Evolutionary conservation across 208 protist genomes (phyloP).

Genomic region (Leptomonas seymouri): DNA sequence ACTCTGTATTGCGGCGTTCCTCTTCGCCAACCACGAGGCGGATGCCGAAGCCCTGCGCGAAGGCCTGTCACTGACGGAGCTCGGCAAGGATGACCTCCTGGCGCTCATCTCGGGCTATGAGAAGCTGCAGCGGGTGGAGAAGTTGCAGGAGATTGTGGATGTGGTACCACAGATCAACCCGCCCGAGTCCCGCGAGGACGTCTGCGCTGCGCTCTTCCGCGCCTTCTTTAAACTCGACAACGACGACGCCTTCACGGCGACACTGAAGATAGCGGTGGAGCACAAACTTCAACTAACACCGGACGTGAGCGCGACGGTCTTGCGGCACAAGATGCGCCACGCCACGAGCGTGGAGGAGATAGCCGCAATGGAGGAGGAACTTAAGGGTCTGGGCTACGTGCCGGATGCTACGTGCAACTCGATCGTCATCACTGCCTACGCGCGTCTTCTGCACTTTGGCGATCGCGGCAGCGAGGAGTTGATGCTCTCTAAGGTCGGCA

Average conservation of each 20-base stretch:
- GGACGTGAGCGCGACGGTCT: constrained; percentile 55
- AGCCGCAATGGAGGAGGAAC: constrained; percentile 61
- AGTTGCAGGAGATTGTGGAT: constrained; percentile 58
- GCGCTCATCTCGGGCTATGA: constrained; percentile 87
- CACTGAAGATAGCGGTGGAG: constrained; percentile 62
- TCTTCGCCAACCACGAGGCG: constrained; percentile 71
- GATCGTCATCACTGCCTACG: constrained; percentile 87
- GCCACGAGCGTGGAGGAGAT: constrained; percentile 75
- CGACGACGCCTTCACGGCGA: constrained; percentile 64
- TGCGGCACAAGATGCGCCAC: constrained; percentile 79
- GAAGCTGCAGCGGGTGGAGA: constrained; percentile 64
- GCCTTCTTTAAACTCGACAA: constrained; percentile 56
- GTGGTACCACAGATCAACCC: constrained; percentile 31
- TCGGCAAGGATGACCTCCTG: constrained; percentile 63
- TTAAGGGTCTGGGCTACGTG: constrained; percentile 66
- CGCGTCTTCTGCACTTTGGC: constrained; percentile 83
- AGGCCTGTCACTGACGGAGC: constrained; percentile 48
- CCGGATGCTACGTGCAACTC: constrained; percentile 84
- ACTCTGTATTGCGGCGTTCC: constrained; percentile 84
- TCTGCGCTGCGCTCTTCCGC: constrained; percentile 68
- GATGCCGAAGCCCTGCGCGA: constrained; percentile 67
- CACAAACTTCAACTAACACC: constrained; percentile 41
- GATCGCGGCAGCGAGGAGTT: constrained; percentile 84
- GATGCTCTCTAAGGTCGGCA: constrained; percentile 90
- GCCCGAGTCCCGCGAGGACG: constrained; percentile 24